Percentiles rank a stretch among this genome's conserved stretches.
phyloP scores from a whole-genome alignment of 768 basidiomycete species.

The Leccinum imitatum region DNA sequence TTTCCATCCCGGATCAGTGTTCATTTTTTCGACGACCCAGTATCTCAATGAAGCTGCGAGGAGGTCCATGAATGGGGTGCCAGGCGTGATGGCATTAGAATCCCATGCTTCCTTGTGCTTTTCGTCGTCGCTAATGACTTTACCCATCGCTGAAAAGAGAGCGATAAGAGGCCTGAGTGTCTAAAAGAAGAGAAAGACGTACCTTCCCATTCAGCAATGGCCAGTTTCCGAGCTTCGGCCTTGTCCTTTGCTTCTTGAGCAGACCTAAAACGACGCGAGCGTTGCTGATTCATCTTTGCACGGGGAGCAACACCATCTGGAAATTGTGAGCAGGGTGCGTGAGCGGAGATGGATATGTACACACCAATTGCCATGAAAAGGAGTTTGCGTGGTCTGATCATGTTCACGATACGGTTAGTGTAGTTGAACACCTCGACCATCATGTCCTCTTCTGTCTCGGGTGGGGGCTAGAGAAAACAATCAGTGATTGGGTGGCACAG shows the following conservation, averaged over 20 bases:
- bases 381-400: conserved; percentile 92
- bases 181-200: conserved; percentile 15
- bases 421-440: conserved; percentile 97
- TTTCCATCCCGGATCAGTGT: conserved; percentile 95
- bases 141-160: conserved; percentile 80
- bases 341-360: conserved; percentile 23
- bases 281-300: conserved; percentile 99
- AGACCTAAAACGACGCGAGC: conserved; percentile 92
- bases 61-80: conserved; percentile 97
- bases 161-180: not conserved
- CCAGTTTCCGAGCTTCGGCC: conserved; percentile 81
- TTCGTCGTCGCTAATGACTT: conserved; percentile 76
- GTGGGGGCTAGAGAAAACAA: conserved; percentile 64
- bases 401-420: conserved; percentile 95
- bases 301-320: conserved; percentile 95
- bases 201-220: conserved; percentile 86
- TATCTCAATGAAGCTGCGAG: conserved; percentile 87
- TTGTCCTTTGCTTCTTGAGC: conserved; percentile 95
- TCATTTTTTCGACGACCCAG: conserved; percentile 96
- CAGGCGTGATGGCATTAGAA: conserved; percentile 97
- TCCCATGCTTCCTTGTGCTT: conserved; percentile 91
- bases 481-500: not conserved
- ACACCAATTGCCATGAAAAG: conserved; percentile 98
- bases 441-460: conserved; percentile 98
- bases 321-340: conserved; percentile 2